Evolutionary conservation across 2,329 filamentous ascomycete species (phyloP).

Genomic region (Sphaerulina populicola): DNA sequence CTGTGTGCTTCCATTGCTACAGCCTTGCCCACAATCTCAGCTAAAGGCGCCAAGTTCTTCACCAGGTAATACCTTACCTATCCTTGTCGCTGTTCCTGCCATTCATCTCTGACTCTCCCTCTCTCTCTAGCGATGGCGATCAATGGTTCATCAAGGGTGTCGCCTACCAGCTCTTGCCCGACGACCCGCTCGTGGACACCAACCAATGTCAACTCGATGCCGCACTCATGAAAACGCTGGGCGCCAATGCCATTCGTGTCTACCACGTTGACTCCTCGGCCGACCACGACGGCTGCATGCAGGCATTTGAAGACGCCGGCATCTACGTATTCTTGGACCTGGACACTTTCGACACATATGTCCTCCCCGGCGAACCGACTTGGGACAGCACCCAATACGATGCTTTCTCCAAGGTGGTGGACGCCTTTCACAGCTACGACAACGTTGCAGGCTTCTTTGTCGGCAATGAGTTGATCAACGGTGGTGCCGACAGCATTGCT

Average conservation of each 20-base stretch:
- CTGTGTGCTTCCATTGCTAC: slow-evolving; percentile 31
- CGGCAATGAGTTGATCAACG: slow-evolving; percentile 75
- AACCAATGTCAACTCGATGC: slow-evolving; percentile 71
- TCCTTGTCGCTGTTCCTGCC: slow-evolving; percentile 29
- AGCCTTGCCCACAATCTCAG: slow-evolving; percentile 50
- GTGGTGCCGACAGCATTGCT: slow-evolving; percentile 48
- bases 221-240: slow-evolving; percentile 67
- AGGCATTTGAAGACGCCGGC: slow-evolving; percentile 65
- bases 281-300: slow-evolving; percentile 74
- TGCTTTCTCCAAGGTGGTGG: slow-evolving; percentile 62
- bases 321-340: slow-evolving; percentile 82
- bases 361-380: slow-evolving; percentile 44
- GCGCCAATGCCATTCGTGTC: slow-evolving; percentile 75
- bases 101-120: neutral
- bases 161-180: slow-evolving; percentile 45
- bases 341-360: slow-evolving; percentile 64
- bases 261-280: slow-evolving; percentile 71
- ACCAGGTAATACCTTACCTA: neutral
- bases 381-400: slow-evolving; percentile 68
- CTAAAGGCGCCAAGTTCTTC: slow-evolving; percentile 61
- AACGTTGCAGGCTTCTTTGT: slow-evolving; percentile 80
- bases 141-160: slow-evolving; percentile 70
- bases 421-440: slow-evolving; percentile 66
- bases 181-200: slow-evolving; percentile 68
- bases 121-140: slow-evolving; percentile 51